Evolutionary conservation across 73 alveolate species (phyloP), one percentile per base, ranked within the genome.

Genomic region (Paramecium primaurelia): DNA sequence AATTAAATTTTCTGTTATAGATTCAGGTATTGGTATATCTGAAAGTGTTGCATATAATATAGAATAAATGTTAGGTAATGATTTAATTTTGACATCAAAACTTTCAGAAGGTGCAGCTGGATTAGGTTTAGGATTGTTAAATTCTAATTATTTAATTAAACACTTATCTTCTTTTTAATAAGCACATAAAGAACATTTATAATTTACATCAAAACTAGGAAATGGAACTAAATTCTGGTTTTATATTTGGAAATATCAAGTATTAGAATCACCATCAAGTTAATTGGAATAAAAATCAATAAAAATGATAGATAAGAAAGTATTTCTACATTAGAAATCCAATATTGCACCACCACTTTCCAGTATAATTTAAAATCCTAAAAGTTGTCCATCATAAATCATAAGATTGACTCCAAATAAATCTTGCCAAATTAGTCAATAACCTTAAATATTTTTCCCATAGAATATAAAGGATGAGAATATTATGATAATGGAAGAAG

Each of bases 101-200:
- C 42, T 64, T 64, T 64, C 84, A 28, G 42, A 64, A 64, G 84
- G 84, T 2, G 47, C 84, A 11, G 84, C 84, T 64, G 84, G 84
- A 11, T 64, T 64, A 26, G 84, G 84, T 32, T 64, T 64, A 64
- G 84, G 84, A 28, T 64, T 64, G 26, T 14, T 64, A 8, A 64
- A 64, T 28, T 64, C 84, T 3, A 64, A 64, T 64, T 64, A 64
- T 28, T 34, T 64, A 32, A 64, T 34, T 3, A 64, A 64, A 34
- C 47, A 64, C 6, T 14, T 64, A 32, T 64, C 84, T 3, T 64
- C 84, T 5, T 64, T 64, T 12, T 4, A 64, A 34, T 26, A 64
- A 64, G 51, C 42, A 64, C 22, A 28, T 34, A 64, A 64, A 7
- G 84, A 64, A 64, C 12, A 64, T 32, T 64, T 64, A 64, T 28